These are phyloP conservation scores for Euclidium syriacum DNA, from an alignment of 345 rosid species.

Conservation along the genomic window DNA sequence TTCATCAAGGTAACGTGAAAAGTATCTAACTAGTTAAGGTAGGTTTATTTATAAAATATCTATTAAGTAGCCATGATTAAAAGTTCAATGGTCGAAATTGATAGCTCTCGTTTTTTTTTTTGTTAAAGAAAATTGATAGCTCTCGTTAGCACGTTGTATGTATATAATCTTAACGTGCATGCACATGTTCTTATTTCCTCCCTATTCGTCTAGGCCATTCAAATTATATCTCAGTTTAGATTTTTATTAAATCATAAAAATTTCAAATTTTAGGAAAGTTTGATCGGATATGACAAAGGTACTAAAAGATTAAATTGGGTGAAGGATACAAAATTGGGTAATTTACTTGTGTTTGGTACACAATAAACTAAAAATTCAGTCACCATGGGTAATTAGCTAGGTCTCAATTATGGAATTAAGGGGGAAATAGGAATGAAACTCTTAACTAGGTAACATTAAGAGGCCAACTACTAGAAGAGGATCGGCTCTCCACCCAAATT, in stretches of 20 bases:
- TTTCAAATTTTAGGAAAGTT: background rate
- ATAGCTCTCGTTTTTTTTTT: conserved; percentile 17
- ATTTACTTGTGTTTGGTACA: no score
- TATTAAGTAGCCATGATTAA: conserved; percentile 15
- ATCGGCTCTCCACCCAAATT: no score
- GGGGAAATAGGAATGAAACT: no score
- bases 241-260: background rate
- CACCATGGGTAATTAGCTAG: no score
- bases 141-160: conserved; percentile 23
- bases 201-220: conserved; percentile 20
- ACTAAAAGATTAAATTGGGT: no score
- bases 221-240: background rate
- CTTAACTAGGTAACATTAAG: no score
- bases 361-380: no score
- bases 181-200: conserved; percentile 28
- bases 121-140: no score
- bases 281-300: no score
- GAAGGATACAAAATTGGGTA: no score
- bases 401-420: no score
- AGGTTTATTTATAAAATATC: background rate
- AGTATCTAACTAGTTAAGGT: conserved; percentile 27
- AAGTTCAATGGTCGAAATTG: conserved; percentile 23
- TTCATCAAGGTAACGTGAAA: conserved; percentile 27
- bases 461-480: no score
- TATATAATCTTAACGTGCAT: conserved; percentile 25